Evolutionary conservation across 2,329 filamentous ascomycete species (phyloP), one percentile per base, ranked within the genome.

Genomic region (Fusarium buharicum): DNA sequence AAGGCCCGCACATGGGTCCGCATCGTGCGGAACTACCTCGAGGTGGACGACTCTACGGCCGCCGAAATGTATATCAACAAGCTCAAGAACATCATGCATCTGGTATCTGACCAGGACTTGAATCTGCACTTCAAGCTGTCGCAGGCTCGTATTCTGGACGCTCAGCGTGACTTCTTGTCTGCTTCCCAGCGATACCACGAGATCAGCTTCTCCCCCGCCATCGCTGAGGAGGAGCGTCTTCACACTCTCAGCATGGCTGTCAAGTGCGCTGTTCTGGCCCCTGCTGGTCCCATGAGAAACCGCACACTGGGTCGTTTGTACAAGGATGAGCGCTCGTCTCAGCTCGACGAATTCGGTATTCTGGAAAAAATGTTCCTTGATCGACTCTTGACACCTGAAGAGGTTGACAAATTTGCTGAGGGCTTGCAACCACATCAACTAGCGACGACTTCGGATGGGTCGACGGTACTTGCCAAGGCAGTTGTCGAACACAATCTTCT

Each of bases 331-430:
- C 86, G 95, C 27, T 85, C 91, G 0, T 81, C 82, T 4, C 85
- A 88, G 45, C 85, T 95, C 3, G 86, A 89, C 28, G 92, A 98
- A 77, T 94, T 90, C 72, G 82, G 87, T 44, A 97, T 99, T 50
- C 81, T 99, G 13, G 95, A 98, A 80, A 98, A 98, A 81, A 98
- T 99, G 86, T 97, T 96, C 76, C 83, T 98, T 44, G 92, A 98
- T 76, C 87, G 93, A 6, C 82, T 99, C 4, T 82, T 99, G 44
- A 86, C 86, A 1, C 86, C 90, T 0, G 84, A 82, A n/a, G 95
- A 99, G 78, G 92, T 97, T 37, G 86, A 88, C 33, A 88, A 91
- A 51, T 99, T 99, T 72, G 90, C 93, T 0, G 82, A 90, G 68
- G 89, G 88, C 47, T 82, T 99, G 44, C 84, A 87, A 52, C 90